A percentile compares a stretch with the other conserved stretches of the same genome.
phyloP scores from a whole-genome alignment of 2,329 filamentous ascomycete species.

The Rugonectria rugulosa region DNA sequence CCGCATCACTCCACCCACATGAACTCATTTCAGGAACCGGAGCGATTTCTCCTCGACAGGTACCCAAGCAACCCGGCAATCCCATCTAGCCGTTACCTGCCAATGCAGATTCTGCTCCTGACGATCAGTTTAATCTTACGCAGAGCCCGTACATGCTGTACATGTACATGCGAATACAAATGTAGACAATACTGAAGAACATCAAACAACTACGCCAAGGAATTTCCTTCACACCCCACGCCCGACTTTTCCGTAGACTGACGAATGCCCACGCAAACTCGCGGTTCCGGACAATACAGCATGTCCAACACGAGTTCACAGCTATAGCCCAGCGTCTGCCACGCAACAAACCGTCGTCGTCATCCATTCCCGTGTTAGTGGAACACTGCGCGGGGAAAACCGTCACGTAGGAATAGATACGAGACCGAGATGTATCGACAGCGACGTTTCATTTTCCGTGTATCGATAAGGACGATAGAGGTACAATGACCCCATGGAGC shows the following conservation, averaged over 20 bases:
- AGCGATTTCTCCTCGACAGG: no score
- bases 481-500: neutral
- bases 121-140: no score
- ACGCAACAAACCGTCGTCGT: slow-evolving; percentile 16
- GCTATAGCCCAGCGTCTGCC: neutral
- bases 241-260: neutral
- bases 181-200: neutral
- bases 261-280: slow-evolving; percentile 15
- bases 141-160: no score
- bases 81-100: no score
- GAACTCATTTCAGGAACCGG: no score
- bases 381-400: neutral
- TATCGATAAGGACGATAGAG: neutral
- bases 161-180: no score
- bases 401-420: neutral
- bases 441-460: neutral
- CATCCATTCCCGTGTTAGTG: slow-evolving; percentile 6
- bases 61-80: no score
- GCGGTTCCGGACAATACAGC: neutral
- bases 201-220: neutral
- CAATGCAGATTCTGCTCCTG: no score
- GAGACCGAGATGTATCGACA: neutral
- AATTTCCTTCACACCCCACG: neutral
- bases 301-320: neutral
- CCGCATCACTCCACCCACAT: no score